A percentile compares a stretch with the other conserved stretches of the same genome.
Conservation (phyloP, 345 rosid genomes). For the Citrus mangshanensis region DNA sequence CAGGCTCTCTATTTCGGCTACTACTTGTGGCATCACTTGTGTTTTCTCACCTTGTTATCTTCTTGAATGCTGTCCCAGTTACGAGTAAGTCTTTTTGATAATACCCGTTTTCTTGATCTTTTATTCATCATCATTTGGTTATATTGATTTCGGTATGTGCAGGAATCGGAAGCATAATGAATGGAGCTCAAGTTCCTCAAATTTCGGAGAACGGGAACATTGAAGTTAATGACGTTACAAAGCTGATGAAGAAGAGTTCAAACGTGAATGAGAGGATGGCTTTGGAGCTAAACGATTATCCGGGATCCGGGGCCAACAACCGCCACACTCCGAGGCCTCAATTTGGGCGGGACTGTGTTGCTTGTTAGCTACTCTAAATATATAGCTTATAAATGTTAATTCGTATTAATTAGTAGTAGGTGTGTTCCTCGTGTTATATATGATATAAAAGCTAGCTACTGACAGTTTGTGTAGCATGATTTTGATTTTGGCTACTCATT, state of each 20-base stretch:
- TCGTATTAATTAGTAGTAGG: no score
- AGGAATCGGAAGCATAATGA: constrained; percentile 46
- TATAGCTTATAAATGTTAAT: no score
- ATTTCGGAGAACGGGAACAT: constrained; percentile 9
- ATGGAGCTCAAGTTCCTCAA: constrained; percentile 27
- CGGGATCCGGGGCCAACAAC: constrained; percentile 73
- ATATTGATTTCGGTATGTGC: background rate
- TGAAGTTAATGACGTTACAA: constrained; percentile 8
- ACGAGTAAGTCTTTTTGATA: constrained; percentile 33
- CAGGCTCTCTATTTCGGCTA: constrained; percentile 23
- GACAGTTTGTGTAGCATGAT: background rate
- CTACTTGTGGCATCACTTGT: constrained; percentile 33
- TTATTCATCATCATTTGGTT: background rate
- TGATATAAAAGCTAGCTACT: background rate
- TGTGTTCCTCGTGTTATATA: background rate
- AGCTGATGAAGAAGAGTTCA: constrained; percentile 1
- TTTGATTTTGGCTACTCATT: background rate
- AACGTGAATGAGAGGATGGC: constrained; percentile 21
- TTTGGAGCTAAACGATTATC: constrained; percentile 60
- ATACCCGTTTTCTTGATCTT: background rate
- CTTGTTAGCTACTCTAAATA: constrained; percentile 27
- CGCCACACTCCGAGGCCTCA: constrained; percentile 68
- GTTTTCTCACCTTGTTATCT: constrained; percentile 29
- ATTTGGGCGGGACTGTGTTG: constrained; percentile 37
- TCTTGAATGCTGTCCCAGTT: constrained; percentile 33